Evolutionary conservation across 73 alveolate species (phyloP), one percentile per base, ranked within the genome.

Genomic region (Durusdinium trenchii): DNA sequence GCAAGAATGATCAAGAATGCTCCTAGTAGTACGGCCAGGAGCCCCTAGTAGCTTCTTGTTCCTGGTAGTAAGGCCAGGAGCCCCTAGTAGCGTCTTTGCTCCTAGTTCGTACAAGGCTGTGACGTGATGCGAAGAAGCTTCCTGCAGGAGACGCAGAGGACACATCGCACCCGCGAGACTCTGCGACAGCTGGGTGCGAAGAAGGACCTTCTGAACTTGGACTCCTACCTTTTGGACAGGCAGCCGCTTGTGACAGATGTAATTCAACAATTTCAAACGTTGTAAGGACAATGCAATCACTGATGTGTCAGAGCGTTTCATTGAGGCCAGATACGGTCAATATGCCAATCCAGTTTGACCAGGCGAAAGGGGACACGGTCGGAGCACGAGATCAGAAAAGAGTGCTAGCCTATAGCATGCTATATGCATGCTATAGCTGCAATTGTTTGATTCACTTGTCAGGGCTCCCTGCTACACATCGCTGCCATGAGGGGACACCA

Each of bases 401-500:
- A n/a, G n/a, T n/a, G n/a, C n/a, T n/a, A n/a, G n/a, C n/a, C n/a
- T n/a, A n/a, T n/a, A n/a, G n/a, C n/a, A n/a, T n/a, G n/a, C n/a
- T n/a, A n/a, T n/a, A n/a, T n/a, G n/a, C n/a, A n/a, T n/a, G n/a
- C n/a, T n/a, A 57, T 16, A 12, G 69, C 69, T 23, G 12, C 32
- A 57, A 16, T 12, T 57, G 69, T 57, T 12, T 57, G 69, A 16
- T 12, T 57, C 23, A 16, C 23, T 57, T 57, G 12, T n/a, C 95
- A 91, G 97, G 97, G 97, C 73, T 91, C 97, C 97, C 43, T 91
- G 73, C 81, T 91, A 87, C 97, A 91, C 75, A 52, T 91, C 26
- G 97, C 97, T 23, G 97, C 97, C 89, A 91, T 91, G 97, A 76
- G 97, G 57, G 97, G 97, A 16, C 97, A 91, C 97, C 97, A 91